Conservation (phyloP, 2,329 filamentous ascomycete species). For the Podosphaera leucotricha region DNA sequence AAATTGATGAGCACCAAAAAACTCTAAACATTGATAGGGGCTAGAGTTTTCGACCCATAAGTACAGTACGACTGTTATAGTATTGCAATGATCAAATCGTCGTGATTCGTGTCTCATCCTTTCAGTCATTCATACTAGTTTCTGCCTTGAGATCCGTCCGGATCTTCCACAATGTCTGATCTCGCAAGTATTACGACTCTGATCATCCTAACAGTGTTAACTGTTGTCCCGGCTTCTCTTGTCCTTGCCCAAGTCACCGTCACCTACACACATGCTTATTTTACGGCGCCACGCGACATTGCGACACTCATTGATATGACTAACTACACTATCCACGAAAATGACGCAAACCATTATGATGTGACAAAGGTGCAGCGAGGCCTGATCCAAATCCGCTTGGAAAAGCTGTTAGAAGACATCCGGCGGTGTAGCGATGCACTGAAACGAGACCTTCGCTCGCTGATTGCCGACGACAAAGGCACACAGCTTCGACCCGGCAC, state of each 20-base stretch:
- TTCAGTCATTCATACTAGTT: too few relatives aligned
- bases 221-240: conserved; percentile 4
- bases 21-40: too few relatives aligned
- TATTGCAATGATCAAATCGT: too few relatives aligned
- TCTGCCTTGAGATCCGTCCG: too few relatives aligned
- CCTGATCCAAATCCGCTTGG: conserved; percentile 37
- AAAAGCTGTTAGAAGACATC: conserved; percentile 34
- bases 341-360: conserved; percentile 38
- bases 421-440: conserved; percentile 35
- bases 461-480: conserved; percentile 25
- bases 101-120: too few relatives aligned
- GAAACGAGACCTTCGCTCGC: conserved; percentile 31
- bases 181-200: background rate
- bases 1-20: too few relatives aligned
- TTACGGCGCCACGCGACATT: conserved; percentile 33
- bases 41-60: too few relatives aligned
- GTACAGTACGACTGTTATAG: too few relatives aligned
- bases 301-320: conserved; percentile 32
- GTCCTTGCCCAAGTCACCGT: conserved; percentile 25
- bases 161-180: background rate
- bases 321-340: conserved; percentile 35
- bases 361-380: conserved; percentile 31
- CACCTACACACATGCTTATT: conserved; percentile 29
- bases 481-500: conserved; percentile 23
- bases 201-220: background rate